These are phyloP conservation scores for Xylaria sp. DNA, from an alignment of 2,329 filamentous ascomycete species.

Conservation along the genomic window DNA sequence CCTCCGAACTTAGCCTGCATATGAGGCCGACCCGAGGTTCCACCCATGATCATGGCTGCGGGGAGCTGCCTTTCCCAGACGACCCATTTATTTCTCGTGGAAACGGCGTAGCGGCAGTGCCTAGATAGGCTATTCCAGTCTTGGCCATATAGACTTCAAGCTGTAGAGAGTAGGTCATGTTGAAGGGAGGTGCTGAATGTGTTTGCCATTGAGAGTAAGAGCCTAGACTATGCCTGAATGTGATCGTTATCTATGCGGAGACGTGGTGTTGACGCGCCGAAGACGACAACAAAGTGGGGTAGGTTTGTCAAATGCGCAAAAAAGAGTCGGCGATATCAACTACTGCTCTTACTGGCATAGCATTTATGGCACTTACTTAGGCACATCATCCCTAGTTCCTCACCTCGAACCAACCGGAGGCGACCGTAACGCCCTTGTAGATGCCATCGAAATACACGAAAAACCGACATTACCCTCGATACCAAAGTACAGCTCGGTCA, in stretches of 20 bases:
- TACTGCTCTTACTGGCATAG: conserved; percentile 14
- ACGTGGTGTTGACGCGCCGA: neutral
- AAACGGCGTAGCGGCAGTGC: neutral
- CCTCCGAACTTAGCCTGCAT: conserved; percentile 28
- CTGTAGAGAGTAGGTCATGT: neutral
- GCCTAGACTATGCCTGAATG: neutral
- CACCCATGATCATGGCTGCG: conserved; percentile 10
- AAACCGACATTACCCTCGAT: conserved; percentile 11
- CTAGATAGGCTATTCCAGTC: conserved; percentile 2
- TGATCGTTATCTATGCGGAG: neutral
- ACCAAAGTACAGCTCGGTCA: conserved; percentile 52
- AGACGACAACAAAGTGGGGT: neutral
- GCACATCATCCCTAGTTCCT: conserved; percentile 13
- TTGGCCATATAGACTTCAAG: neutral
- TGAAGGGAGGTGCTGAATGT: neutral
- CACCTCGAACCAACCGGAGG: conserved; percentile 19
- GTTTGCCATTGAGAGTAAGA: neutral
- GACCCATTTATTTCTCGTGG: conserved; percentile 20
- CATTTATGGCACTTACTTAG: conserved; percentile 24
- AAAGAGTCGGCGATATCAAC: conserved; percentile 20
- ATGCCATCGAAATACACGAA: conserved; percentile 22
- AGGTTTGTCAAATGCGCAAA: conserved; percentile 2
- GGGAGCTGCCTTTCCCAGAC: conserved; percentile 33
- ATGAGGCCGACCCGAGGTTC: conserved; percentile 27
- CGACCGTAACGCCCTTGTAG: conserved; percentile 22